These are phyloP conservation scores for Mucor plumbeus DNA, from an alignment of 371 early-diverging fungal species.

Conservation along the genomic window DNA sequence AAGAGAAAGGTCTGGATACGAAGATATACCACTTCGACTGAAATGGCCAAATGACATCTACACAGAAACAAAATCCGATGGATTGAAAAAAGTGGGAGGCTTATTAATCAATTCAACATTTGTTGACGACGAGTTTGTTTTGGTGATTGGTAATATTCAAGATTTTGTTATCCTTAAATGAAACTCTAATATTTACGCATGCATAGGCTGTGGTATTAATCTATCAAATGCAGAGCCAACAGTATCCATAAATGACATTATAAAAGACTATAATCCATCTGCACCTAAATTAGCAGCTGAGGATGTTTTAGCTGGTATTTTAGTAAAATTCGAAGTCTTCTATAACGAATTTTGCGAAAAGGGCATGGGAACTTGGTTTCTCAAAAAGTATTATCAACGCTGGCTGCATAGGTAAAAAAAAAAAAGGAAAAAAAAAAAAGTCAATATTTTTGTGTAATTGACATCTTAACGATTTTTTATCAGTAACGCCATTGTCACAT, in stretches of 20 bases:
- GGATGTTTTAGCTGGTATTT: conserved; percentile 71
- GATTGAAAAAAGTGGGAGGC: conserved; percentile 84
- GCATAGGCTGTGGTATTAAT: conserved; percentile 82
- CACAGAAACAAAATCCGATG: conserved; percentile 40
- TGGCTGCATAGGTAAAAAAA: conserved; percentile 80
- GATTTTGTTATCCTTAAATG: background rate
- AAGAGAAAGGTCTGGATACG: conserved; percentile 71
- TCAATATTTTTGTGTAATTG: too few relatives aligned
- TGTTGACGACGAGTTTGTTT: conserved; percentile 67
- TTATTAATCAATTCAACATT: conserved; percentile 84
- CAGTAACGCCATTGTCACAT: conserved; percentile 70
- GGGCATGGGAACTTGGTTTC: conserved; percentile 77
- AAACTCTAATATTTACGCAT: background rate
- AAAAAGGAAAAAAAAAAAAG: background rate
- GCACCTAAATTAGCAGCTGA: conserved; percentile 66
- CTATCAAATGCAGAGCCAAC: conserved; percentile 83
- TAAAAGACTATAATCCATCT: conserved; percentile 57
- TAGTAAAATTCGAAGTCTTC: conserved; percentile 75
- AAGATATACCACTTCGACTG: conserved; percentile 76
- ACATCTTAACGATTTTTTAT: background rate
- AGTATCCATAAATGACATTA: conserved; percentile 81
- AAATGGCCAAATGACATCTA: conserved; percentile 99
- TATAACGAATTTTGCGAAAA: conserved; percentile 69
- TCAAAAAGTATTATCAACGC: conserved; percentile 72
- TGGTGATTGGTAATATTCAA: conserved; percentile 75